Evolutionary conservation across 108 stramenopile genomes (phyloP), one percentile per base, ranked within the genome.

Genomic region (Stephanodiscus triporus): DNA sequence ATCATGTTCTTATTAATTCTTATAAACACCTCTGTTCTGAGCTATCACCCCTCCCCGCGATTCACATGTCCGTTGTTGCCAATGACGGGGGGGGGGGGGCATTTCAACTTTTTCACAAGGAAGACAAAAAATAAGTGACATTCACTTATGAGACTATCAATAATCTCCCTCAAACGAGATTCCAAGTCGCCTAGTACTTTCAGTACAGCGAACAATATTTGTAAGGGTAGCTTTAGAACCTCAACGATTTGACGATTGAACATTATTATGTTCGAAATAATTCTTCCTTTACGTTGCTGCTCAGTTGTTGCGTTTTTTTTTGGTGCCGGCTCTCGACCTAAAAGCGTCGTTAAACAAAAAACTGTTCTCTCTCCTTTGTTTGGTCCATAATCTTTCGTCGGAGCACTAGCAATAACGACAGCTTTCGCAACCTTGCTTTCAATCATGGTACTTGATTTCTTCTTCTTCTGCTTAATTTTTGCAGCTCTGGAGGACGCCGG

Each of bases 161-260:
- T 27, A 48, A 70, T 56, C 16, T 51, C 56, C 42, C 69, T 63
- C 68, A 77, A 49, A 26, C 27, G 30, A 24, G 57, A 60, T 64
- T 70, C 69, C 34, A 78, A 13, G 13, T 29, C 32, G 4, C 42
- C 26, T 8, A 79, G 40, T 13, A 73, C 22, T 38, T n/a, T 45
- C 30, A 79, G 58, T 57, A 79, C 2, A 19, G 63, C 61, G 5
- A 60, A 60, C 23, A 79, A 29, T 48, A 79, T 53, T 9, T 72
- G 59, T 19, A 79, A 59, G 16, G 78, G 78, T 11, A 79, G 54
- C 65, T 79, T 72, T 9, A 79, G 20, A 37, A 73, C 71, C 54
- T 79, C 78, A 45, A 79, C 27, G 20, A 68, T 23, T n/a, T 73
- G 26, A 11, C 49, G 29, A 36, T 65, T 73, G 51, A 73, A 29